A percentile compares a stretch with the other conserved stretches of the same genome.
Evolutionary conservation across 169 alveolate species (phyloP).

Genomic region (Besnoitia besnoiti): DNA sequence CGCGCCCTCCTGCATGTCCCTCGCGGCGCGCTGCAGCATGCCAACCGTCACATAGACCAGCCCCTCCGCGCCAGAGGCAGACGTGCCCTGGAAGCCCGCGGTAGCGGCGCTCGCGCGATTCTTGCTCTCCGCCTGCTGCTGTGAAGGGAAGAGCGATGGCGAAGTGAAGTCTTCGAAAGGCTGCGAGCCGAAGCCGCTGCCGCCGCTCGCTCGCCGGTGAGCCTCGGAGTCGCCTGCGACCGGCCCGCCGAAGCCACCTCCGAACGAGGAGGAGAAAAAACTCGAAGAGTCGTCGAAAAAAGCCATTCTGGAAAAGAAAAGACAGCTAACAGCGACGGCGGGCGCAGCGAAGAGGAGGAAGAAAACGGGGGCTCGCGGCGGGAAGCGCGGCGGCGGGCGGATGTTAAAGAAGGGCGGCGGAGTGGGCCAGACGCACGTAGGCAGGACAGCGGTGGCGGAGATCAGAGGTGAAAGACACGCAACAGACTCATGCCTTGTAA

Average conservation of each 20-base stretch:
- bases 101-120: background rate
- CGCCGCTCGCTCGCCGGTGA: background rate
- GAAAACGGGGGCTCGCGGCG: background rate
- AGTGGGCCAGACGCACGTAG: background rate
- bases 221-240: background rate
- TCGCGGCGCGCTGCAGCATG: slow-evolving; percentile 16
- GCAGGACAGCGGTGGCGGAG: background rate
- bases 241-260: background rate
- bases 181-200: background rate
- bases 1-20: background rate
- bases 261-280: background rate
- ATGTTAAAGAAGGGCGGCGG: background rate
- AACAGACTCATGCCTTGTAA: no score
- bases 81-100: background rate
- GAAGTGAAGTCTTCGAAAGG: background rate
- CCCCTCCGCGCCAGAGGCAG: background rate
- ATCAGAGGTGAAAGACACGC: background rate
- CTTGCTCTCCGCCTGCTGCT: background rate
- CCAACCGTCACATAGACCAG: background rate
- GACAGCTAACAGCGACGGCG: background rate
- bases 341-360: background rate
- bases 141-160: background rate
- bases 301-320: background rate
- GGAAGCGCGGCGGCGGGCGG: background rate
- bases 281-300: slow-evolving; percentile 30